Base-by-base conservation (phyloP, 2,329 filamentous ascomycete species). In the Westerdykella sp. region DNA sequence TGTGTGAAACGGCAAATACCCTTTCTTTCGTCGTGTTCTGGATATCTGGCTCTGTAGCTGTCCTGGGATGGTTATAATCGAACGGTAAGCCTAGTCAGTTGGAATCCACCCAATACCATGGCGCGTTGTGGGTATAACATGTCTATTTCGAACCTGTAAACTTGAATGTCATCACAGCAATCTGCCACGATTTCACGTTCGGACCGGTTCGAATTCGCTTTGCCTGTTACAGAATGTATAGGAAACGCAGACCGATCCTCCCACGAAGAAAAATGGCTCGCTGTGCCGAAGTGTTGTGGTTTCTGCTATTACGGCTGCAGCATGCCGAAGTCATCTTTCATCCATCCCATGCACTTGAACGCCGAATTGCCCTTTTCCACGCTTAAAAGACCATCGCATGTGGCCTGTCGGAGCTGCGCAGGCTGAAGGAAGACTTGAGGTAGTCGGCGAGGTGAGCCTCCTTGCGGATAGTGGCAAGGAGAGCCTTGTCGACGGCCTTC, bases 391-490 rank as follows among this genome's bases (percentile, higher is more conserved):
- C 87, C 93, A 98, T 97, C 84, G 95, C 87, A 79, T 98, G 93
- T 77, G 93, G 93, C 85, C 91, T 90, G 82, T 98, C 91, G 70
- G 93, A 93, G 81, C 90, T 96, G 78, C 91, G 87, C 76, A 98
- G 84, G 83, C 87, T 94, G 87, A 98, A 98, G 72, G 85, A 88
- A 75, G 85, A 87, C 70, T 81, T 81, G 66, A 98, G 87, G 83
- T 98, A 98, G 78, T 84, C 87, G 71, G 83, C 76, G 66, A 98
- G 86, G 76, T 91, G 79, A 63, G 89, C 85, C 74, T 95, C 89
- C 84, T 97, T 96, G 87, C 97, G 97, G 81, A 98, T 93, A 75
- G 78, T 86, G 75, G 87, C 82, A 66, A 98, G 76, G 69, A 98
- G 79, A 62, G 89, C 83, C 85, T 96, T 95, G 81, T 98, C 93